These are phyloP conservation scores for Trichophyton benhamiae DNA, from an alignment of 2,329 filamentous ascomycete genomes.

Conservation along the genomic window DNA sequence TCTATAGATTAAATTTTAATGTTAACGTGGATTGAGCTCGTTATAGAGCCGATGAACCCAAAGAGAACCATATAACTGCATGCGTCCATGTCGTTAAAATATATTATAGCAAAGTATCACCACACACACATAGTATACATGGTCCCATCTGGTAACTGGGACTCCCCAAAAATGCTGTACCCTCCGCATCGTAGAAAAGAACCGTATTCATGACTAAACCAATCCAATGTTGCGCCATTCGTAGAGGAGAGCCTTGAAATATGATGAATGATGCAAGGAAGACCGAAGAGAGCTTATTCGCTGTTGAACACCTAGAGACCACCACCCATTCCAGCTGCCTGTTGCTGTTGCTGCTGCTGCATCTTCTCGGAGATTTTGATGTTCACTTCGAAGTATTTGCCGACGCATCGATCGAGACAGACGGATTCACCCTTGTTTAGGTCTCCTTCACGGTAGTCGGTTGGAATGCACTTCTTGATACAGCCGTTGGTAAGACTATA, in stretches of 20 bases:
- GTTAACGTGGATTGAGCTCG: background rate
- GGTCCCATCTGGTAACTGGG: background rate
- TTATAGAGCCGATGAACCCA: background rate
- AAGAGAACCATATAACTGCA: background rate
- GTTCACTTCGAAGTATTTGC: conserved; percentile 98
- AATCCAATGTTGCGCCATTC: background rate
- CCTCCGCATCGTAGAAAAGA: background rate
- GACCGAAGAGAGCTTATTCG: background rate
- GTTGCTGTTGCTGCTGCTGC: conserved; percentile 57
- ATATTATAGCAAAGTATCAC: background rate
- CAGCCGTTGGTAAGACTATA: conserved; percentile 69
- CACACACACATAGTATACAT: conserved; percentile 4
- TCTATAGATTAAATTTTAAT: background rate
- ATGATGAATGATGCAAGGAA: background rate
- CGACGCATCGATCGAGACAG: conserved; percentile 91
- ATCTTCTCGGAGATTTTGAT: conserved; percentile 96
- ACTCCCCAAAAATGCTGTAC: background rate
- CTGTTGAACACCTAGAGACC: background rate
- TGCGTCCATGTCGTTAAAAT: background rate
- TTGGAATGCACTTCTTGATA: conserved; percentile 84
- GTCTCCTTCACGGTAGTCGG: conserved; percentile 86
- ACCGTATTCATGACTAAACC: background rate
- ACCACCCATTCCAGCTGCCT: background rate
- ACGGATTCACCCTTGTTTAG: conserved; percentile 98
- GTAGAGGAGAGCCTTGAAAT: background rate